Percentiles rank a stretch among this genome's conserved stretches.
phyloP scores from a whole-genome alignment of 2,329 filamentous ascomycete species.

The Coniochaeta hoffmannii region DNA sequence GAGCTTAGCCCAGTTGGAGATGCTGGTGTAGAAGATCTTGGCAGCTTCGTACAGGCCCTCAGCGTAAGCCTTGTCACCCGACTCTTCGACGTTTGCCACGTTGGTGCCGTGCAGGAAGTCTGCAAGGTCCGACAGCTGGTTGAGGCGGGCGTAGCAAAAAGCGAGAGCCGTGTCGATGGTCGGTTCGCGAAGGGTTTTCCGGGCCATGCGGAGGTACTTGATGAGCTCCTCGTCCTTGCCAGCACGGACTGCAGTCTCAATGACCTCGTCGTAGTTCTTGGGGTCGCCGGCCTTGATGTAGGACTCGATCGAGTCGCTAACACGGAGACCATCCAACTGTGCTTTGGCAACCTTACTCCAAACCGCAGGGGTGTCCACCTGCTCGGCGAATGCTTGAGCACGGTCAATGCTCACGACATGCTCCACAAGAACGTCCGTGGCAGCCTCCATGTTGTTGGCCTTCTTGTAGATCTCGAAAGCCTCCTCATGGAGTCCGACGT shows the following conservation, averaged over 20 bases:
- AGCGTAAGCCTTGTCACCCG: constrained; percentile 94
- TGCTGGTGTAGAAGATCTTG: constrained; percentile 97
- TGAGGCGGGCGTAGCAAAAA: constrained; percentile 86
- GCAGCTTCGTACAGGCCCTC: constrained; percentile 93
- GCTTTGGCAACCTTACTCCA: constrained; percentile 99
- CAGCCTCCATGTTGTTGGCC: constrained; percentile 78
- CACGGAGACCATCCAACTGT: constrained; percentile 89
- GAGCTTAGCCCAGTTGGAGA: constrained; percentile 99
- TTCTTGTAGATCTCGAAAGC: constrained; percentile 99
- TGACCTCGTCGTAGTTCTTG: constrained; percentile 90
- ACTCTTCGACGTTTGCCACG: constrained; percentile 92
- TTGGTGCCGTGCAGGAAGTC: constrained; percentile 92
- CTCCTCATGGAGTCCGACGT: constrained; percentile 91
- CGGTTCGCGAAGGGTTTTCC: constrained; percentile 91
- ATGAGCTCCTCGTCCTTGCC: constrained; percentile 97
- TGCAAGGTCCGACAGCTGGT: constrained; percentile 87
- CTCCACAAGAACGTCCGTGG: constrained; percentile 88
- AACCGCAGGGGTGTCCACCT: constrained; percentile 87
- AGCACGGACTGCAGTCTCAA: constrained; percentile 88
- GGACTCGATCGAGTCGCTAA: constrained; percentile 88
- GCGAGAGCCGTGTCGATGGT: constrained; percentile 89
- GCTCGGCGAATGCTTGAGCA: constrained; percentile 90
- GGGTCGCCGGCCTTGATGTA: constrained; percentile 95
- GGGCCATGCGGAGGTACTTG: constrained; percentile 93
- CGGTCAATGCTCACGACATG: constrained; percentile 97